Evolutionary conservation across 2,329 filamentous ascomycete species (phyloP), one percentile per base, ranked within the genome.

Genomic region (Exophiala lecanii-corni): DNA sequence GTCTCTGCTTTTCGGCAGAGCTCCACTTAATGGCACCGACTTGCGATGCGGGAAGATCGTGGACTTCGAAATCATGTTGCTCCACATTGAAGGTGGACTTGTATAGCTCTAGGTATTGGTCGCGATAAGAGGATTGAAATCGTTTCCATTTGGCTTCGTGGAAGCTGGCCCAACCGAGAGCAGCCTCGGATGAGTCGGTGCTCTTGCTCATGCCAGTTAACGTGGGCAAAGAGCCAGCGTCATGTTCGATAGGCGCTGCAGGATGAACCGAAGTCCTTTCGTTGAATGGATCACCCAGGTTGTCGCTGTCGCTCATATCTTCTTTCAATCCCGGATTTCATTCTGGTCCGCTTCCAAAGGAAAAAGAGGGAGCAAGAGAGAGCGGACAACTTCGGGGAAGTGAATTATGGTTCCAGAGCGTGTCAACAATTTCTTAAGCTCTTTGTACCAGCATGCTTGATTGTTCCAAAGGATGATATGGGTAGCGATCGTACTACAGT

Each of bases 21-120:
- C 76, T 81, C 91, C 91, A 97, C 9, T 65, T 54, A 1, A 81
- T 79, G 18, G 79, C 71, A 16, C 88, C 89, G 38, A 89, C 66
- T 55, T 88, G 84, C 33, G 57, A 56, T 39, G 62, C 46, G 10
- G 19, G 30, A 6, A 51, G 21, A 1, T 51, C 20, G 5, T 9
- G 28, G 13, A 13, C 26, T 25, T 18, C 15, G n/a, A 34, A 21
- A 19, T 55, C 45, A 64, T 59, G 13, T 62, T 62, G 9, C 5
- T 4, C 25, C 62, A 57, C 0, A 18, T 69, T 67, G 40, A 83
- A 78, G 19, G 78, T 74, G 16, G 67, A 62, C 51, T 85, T 82
- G 20, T 78, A 61, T 1, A 79, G 50, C 10, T 68, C 52, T 13
- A 66, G 63, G 53, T 80, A 80, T 17, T 65, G 63, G 31, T 74